Evolutionary conservation across 2,329 filamentous ascomycete species (phyloP).

Genomic region (Penicillium sp.): DNA sequence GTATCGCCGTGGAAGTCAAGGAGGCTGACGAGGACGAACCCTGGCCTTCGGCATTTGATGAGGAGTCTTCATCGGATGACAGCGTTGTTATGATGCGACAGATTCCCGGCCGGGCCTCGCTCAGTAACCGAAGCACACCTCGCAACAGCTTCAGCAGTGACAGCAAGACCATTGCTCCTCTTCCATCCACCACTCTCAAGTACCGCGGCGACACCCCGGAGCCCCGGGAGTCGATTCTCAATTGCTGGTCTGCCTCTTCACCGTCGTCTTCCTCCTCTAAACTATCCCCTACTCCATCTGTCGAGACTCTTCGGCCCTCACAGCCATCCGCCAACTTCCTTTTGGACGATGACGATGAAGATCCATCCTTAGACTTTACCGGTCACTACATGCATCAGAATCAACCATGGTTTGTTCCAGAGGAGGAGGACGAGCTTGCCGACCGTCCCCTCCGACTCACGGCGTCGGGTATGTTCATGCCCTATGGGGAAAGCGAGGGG

Average conservation of each 20-base stretch:
- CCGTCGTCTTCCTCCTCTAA: conserved; percentile 48
- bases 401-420: conserved; percentile 36
- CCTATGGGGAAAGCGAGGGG: conserved; percentile 66
- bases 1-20: conserved; percentile 88
- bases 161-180: conserved; percentile 82
- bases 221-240: conserved; percentile 37
- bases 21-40: conserved; percentile 62
- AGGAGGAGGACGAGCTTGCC: conserved; percentile 58
- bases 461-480: conserved; percentile 88
- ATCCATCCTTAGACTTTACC: conserved; percentile 48
- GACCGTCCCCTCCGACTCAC: conserved; percentile 70
- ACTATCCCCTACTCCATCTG: conserved; percentile 73
- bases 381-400: conserved; percentile 22
- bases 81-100: conserved; percentile 81
- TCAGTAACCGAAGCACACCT: conserved; percentile 54
- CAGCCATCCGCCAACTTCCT: conserved; percentile 67
- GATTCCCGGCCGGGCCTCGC: conserved; percentile 54
- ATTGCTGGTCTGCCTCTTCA: conserved; percentile 25
- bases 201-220: conserved; percentile 78
- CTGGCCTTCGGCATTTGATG: conserved; percentile 40
- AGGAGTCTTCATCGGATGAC: conserved; percentile 71
- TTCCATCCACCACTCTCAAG: conserved; percentile 86
- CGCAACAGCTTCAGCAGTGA: conserved; percentile 61
- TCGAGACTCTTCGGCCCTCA: conserved; percentile 76
- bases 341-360: conserved; percentile 62